Evolutionary conservation across 352 stramenopile species (phyloP).

Genomic region (Phytophthora boehmeriae): DNA sequence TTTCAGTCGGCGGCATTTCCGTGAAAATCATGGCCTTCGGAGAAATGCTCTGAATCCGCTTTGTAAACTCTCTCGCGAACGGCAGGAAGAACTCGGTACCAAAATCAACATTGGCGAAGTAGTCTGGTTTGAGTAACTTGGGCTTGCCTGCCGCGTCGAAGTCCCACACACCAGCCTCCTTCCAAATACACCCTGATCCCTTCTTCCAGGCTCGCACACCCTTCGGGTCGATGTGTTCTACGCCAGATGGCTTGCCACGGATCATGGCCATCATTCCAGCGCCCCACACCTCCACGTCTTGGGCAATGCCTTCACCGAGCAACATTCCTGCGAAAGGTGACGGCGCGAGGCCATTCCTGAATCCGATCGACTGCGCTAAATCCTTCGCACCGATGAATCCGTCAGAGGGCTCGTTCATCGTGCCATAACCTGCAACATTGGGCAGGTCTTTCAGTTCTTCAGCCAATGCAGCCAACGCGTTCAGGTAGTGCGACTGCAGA

Average conservation of each 20-base stretch:
- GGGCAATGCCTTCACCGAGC: constrained; percentile 64
- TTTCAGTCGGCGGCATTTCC: constrained; percentile 76
- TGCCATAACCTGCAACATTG: constrained; percentile 88
- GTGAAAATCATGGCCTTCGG: constrained; percentile 75
- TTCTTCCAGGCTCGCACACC: constrained; percentile 68
- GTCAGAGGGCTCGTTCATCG: constrained; percentile 88
- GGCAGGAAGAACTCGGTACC: constrained; percentile 76
- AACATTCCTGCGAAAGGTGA: constrained; percentile 80
- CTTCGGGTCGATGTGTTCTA: constrained; percentile 52
- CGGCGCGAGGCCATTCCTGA: constrained; percentile 69
- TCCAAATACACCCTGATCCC: constrained; percentile 71
- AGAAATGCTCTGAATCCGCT: constrained; percentile 54
- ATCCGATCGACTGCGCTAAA: constrained; percentile 33
- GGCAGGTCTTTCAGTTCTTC: constrained; percentile 56
- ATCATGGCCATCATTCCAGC: constrained; percentile 62
- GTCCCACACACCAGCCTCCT: constrained; percentile 71
- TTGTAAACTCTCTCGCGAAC: constrained; percentile 61
- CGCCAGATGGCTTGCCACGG: constrained; percentile 44
- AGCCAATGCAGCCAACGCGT: constrained; percentile 69
- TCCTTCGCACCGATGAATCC: constrained; percentile 73
- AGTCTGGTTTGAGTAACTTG: constrained; percentile 50
- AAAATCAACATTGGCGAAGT: constrained; percentile 76
- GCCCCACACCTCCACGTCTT: constrained; percentile 64
- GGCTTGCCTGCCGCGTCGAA: constrained; percentile 39
- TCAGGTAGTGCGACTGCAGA: constrained; percentile 87